Evolutionary conservation across 2,329 filamentous ascomycete species (phyloP).

Genomic region (Alternaria burnsii): DNA sequence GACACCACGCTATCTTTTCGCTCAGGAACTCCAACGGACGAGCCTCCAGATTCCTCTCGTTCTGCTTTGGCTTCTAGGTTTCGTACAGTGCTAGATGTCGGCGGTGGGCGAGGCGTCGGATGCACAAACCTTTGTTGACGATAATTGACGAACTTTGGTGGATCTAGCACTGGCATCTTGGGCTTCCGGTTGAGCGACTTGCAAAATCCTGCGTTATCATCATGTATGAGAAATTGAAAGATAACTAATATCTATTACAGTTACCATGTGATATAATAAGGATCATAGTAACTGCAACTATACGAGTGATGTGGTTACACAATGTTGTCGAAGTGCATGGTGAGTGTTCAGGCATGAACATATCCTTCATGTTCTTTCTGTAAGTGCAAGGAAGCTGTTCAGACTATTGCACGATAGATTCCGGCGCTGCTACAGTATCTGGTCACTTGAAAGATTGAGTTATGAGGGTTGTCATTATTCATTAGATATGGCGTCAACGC

Average conservation of each 20-base stretch:
- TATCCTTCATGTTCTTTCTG: neutral
- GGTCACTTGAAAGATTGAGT: neutral
- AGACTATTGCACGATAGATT: neutral
- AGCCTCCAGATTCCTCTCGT: neutral
- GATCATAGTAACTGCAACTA: neutral
- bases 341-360: neutral
- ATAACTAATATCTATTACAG: neutral
- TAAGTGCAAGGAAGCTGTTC: neutral
- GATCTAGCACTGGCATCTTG: neutral
- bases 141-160: neutral
- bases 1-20: neutral
- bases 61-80: neutral
- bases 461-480: neutral
- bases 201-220: neutral
- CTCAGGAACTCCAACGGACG: neutral
- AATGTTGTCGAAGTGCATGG: neutral
- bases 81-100: neutral
- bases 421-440: neutral
- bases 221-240: neutral
- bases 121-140: neutral
- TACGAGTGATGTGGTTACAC: neutral
- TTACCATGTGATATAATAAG: neutral
- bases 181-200: neutral
- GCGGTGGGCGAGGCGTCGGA: neutral
- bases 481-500: slow-evolving; percentile 1